Evolutionary conservation across 371 early-diverging fungal genomes (phyloP), one percentile per base, ranked within the genome.

Genomic region (Mortierella sp.): DNA sequence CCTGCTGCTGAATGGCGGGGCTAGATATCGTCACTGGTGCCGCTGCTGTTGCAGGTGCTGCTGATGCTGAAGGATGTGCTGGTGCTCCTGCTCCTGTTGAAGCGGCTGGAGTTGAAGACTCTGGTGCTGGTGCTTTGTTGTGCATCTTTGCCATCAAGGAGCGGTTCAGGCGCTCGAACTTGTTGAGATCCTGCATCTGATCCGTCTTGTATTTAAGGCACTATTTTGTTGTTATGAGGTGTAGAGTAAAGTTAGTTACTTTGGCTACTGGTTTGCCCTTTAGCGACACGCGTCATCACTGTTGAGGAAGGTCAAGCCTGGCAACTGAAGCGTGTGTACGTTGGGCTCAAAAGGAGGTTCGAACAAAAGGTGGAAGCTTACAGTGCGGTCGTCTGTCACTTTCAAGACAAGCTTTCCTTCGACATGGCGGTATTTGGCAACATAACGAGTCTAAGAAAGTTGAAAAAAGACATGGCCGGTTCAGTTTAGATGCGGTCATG

Each of bases 401-500:
- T 95, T 95, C 73, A 96, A 89, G 47, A 95, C 91, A 14, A 96
- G 92, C 80, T 92, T 91, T n/a, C 94, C 95, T 88, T 94, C 94
- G 45, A 84, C 80, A 84, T 95, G 95, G 73, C 93, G 90, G 81
- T 95, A 96, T 75, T 92, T 91, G 31, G 92, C 89, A 52, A 94
- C 93, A 84, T 94, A 95, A 42, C 96, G 92, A 60, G 94, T 92
- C 95, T 96, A 79, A 28, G 19, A 44, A 24, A 47, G 34, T 31
- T 38, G 52, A 45, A 14, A 65, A 65, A 19, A 26, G 26, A 28
- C 26, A 57, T 21, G 21, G 24, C 16, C 1, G 21, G 42, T 24
- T 68, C 44, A 68, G 68, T 42, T 42, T 47, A 16, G 13, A 7
- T 45, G 31, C n/a, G 2, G 42, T 48, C 54, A 16, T 45, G 73